Percentiles rank a stretch among this genome's conserved stretches.
Conservation (phyloP, 768 basidiomycete species). For the Auricularia sp. region DNA sequence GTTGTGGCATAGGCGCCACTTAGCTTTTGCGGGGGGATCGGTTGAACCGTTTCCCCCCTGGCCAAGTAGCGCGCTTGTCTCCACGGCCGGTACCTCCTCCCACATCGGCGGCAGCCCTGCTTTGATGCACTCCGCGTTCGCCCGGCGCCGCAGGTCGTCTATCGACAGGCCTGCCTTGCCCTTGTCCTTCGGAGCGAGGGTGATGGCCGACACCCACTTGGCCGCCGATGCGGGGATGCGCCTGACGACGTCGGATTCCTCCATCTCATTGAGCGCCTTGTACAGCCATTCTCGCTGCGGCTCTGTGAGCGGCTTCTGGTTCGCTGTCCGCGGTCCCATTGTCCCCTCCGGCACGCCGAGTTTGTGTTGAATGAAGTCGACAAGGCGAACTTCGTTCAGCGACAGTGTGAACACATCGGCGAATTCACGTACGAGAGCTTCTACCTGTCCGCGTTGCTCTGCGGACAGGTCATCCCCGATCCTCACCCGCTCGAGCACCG, state of each 20-base stretch:
- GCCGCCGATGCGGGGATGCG: slow-evolving; percentile 22
- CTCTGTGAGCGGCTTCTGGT: slow-evolving; percentile 23
- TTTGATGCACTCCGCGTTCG: slow-evolving; percentile 27
- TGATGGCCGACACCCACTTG: slow-evolving; percentile 26
- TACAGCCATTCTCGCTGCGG: slow-evolving; percentile 25
- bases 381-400: slow-evolving; percentile 27
- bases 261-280: slow-evolving; percentile 26
- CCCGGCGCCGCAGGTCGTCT: slow-evolving; percentile 24
- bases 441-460: slow-evolving; percentile 17
- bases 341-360: too few relatives aligned
- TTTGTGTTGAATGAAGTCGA: slow-evolving; percentile 23
- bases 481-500: slow-evolving; percentile 12
- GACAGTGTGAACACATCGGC: slow-evolving; percentile 33
- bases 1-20: slow-evolving; percentile 32
- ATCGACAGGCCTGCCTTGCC: slow-evolving; percentile 20
- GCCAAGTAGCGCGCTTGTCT: too few relatives aligned
- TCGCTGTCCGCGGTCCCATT: too few relatives aligned
- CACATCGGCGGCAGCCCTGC: slow-evolving; percentile 16
- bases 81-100: too few relatives aligned
- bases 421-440: slow-evolving; percentile 18
- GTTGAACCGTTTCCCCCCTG: too few relatives aligned
- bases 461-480: slow-evolving; percentile 24
- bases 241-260: slow-evolving; percentile 25
- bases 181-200: slow-evolving; percentile 29
- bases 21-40: slow-evolving; percentile 7